Base-by-base conservation (phyloP, 2,329 filamentous ascomycete genomes). In the Plenodomus lindquistii region DNA sequence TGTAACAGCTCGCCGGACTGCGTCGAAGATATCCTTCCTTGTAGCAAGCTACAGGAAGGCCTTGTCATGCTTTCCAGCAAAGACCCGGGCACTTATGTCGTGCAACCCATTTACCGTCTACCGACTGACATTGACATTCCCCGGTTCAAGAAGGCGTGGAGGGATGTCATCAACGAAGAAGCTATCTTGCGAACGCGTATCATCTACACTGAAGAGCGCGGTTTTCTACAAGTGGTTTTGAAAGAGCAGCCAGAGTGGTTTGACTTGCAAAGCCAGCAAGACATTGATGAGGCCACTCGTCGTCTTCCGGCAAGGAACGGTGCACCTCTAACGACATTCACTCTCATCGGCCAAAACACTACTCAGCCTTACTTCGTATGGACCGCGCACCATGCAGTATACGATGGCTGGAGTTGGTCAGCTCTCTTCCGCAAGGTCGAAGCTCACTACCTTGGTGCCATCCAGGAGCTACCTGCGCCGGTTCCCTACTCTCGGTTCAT, bases 181-280 rank as follows among this genome's bases (percentile, higher is more conserved):
- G 71, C 75, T 18, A 78, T 79, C 24, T 63, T 81, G 7, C 71
- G 79, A 17, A 81, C 79, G 19, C 72, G 78, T 4, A 60, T 71
- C 21, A 54, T 70, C 4, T 64, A 65, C 29, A 63, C 59, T 6
- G 65, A 68, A 17, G 44, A 60, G n/a, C 57, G 50, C 38, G 68
- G 67, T 11, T 70, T 68, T 42, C 13, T 71, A 3, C 68, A 71
- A 40, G 62, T 68, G n/a, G 67, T 70, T 1, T 37, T 70, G 15
- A 56, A 55, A 19, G 61, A 65, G 19, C 45, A 45, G 7, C 48
- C 55, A 1, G 29, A 54, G 16, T 70, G 66, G 67, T 47, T 54
- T 5, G 36, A 50, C 9, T 37, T 64, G 15, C 37, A 44, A 2
- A 42, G 54, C 34, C 40, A 67, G 2, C 48, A 61, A 17, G 60